Percentiles rank a stretch among this genome's conserved stretches.
Conservation (phyloP, 176 grass and related monocot species). For the Phoenix roebelenii region DNA sequence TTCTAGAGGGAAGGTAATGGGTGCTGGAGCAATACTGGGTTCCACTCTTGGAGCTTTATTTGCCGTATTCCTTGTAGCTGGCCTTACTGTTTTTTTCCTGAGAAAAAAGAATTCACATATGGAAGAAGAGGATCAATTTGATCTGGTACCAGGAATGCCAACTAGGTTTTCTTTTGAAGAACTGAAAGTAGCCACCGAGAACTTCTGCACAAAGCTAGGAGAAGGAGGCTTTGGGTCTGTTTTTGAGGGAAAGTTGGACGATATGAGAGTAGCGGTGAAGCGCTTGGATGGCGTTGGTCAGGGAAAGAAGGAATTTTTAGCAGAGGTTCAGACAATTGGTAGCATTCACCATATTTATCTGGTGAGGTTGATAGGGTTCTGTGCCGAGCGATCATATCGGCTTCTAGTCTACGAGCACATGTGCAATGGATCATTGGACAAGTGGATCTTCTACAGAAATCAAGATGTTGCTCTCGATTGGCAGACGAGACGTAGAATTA, state of each 20-base stretch:
- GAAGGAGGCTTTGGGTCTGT: conserved; percentile 81
- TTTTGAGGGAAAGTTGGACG: conserved; percentile 43
- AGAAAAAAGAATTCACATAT: conserved; percentile 12
- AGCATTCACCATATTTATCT: conserved; percentile 47
- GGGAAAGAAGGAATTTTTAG: conserved; percentile 42
- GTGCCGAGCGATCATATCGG: conserved; percentile 28
- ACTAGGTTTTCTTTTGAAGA: conserved; percentile 56
- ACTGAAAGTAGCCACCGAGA: conserved; percentile 55
- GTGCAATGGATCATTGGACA: conserved; percentile 43
- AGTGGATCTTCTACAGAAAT: conserved; percentile 41
- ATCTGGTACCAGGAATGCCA: conserved; percentile 52
- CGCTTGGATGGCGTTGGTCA: conserved; percentile 25
- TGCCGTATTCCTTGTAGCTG: conserved; percentile 20
- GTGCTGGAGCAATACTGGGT: conserved; percentile 7
- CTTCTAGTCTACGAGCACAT: conserved; percentile 51
- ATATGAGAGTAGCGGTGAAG: conserved; percentile 34
- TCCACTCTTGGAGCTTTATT: conserved; percentile 13
- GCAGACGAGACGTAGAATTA: conserved; percentile 23
- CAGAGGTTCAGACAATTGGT: conserved; percentile 52
- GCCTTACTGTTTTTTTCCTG: conserved; percentile 11
- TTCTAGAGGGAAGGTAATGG: neutral
- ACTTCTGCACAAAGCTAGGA: conserved; percentile 76
- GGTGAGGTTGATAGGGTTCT: conserved; percentile 51
- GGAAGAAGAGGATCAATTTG: conserved; percentile 54
- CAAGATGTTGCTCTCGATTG: conserved; percentile 28